A percentile compares a stretch with the other conserved stretches of the same genome.
Evolutionary conservation across 140 eudicot genomes (phyloP).

Genomic region (Senecio squalidus): DNA sequence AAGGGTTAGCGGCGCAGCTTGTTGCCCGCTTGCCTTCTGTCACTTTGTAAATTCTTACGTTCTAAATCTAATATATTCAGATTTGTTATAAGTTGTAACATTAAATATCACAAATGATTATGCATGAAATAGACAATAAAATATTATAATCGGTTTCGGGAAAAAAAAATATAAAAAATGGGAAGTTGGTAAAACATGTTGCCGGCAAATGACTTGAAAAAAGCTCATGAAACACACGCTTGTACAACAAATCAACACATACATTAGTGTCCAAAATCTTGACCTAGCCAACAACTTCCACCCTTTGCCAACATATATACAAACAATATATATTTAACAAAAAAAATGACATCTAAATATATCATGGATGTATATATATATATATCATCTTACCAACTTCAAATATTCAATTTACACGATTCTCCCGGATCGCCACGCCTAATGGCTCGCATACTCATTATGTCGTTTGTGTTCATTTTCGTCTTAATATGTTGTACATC

Average conservation of each 20-base stretch:
- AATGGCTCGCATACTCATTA: constrained; percentile 21
- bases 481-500: constrained; percentile 17
- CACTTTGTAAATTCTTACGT: too few relatives aligned
- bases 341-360: neutral
- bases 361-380: neutral
- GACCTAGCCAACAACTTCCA: constrained; percentile 20
- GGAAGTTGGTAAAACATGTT: constrained; percentile 6
- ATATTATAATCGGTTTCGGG: too few relatives aligned
- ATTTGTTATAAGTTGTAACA: too few relatives aligned
- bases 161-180: too few relatives aligned
- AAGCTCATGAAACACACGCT: constrained; percentile 1
- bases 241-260: constrained; percentile 20
- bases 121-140: too few relatives aligned
- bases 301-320: constrained; percentile 6
- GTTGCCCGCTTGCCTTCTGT: too few relatives aligned
- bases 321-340: neutral
- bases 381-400: neutral
- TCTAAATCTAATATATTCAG: too few relatives aligned
- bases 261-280: neutral
- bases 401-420: neutral
- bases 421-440: neutral
- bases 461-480: constrained; percentile 9
- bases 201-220: constrained; percentile 19
- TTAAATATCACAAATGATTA: too few relatives aligned
- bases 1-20: too few relatives aligned